Conservation (phyloP, 225 moss, liverwort and hornwort species). For the Ulota crispa region DNA sequence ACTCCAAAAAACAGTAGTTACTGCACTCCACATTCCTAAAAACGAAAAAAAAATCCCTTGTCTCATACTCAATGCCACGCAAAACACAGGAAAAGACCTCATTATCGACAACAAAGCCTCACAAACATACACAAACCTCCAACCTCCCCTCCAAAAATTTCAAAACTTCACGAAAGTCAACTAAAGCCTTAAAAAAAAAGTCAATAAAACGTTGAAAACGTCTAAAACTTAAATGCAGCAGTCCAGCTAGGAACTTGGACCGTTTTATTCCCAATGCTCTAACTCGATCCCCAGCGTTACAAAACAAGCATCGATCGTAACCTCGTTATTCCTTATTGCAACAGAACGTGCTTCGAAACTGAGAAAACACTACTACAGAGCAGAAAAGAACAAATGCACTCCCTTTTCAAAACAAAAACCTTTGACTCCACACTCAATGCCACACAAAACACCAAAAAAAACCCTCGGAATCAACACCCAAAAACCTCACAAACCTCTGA, state of each 20-base stretch:
- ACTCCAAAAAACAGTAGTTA: background rate
- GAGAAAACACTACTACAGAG: background rate
- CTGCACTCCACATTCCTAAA: background rate
- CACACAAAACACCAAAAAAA: background rate
- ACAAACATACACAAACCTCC: background rate
- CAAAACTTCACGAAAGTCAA: background rate
- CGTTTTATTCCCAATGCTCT: background rate
- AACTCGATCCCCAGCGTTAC: background rate
- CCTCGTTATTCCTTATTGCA: background rate
- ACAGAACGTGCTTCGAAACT: background rate
- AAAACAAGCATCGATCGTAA: background rate
- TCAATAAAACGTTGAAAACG: background rate
- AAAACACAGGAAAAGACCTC: background rate
- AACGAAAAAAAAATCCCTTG: background rate
- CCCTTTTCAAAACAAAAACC: background rate
- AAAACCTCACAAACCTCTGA: background rate
- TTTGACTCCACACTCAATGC: constrained; percentile 2
- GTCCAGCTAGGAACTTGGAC: background rate
- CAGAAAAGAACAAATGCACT: background rate
- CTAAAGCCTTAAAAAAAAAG: background rate
- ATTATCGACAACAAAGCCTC: background rate
- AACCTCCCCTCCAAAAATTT: background rate
- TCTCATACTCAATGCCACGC: background rate
- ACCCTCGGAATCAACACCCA: background rate
- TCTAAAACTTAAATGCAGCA: background rate